phyloP scores from a whole-genome alignment of 257 asterid genomes.

The Haberlea rhodopensis region DNA sequence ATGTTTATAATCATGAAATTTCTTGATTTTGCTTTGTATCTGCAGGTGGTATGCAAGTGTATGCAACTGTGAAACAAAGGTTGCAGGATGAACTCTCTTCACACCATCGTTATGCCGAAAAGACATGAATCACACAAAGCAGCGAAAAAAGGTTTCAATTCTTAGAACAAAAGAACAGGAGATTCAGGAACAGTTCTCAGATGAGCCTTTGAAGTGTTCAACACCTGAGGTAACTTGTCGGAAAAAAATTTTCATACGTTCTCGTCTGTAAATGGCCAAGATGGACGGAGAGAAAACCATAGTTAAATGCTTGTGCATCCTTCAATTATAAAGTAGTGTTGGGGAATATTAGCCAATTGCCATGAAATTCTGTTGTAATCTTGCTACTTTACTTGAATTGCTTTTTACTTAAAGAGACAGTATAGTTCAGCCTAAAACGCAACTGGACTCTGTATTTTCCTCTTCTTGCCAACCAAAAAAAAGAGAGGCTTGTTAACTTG shows the following conservation, averaged over 20 bases:
- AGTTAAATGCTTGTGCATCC: too few species aligned
- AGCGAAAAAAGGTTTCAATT: constrained; percentile 26
- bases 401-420: too few species aligned
- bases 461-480: too few species aligned
- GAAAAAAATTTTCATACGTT: constrained; percentile 59
- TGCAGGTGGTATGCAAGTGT: constrained; percentile 43
- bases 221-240: constrained; percentile 27
- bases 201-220: constrained; percentile 42
- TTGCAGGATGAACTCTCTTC: constrained; percentile 36
- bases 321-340: too few species aligned
- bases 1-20: too few species aligned
- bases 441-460: too few species aligned
- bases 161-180: constrained; percentile 32
- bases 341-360: too few species aligned
- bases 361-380: too few species aligned
- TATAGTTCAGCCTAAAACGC: too few species aligned
- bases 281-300: too few species aligned
- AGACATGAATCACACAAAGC: constrained; percentile 37
- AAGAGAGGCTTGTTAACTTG: too few species aligned
- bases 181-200: constrained; percentile 32
- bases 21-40: constrained; percentile 6
- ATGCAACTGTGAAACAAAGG: constrained; percentile 40
- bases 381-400: too few species aligned
- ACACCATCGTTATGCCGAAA: constrained; percentile 26
- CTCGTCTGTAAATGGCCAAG: constrained; percentile 60